These are phyloP conservation scores for Grigorovia humatica DNA, from an alignment of 805 yeast species.

Conservation along the genomic window DNA sequence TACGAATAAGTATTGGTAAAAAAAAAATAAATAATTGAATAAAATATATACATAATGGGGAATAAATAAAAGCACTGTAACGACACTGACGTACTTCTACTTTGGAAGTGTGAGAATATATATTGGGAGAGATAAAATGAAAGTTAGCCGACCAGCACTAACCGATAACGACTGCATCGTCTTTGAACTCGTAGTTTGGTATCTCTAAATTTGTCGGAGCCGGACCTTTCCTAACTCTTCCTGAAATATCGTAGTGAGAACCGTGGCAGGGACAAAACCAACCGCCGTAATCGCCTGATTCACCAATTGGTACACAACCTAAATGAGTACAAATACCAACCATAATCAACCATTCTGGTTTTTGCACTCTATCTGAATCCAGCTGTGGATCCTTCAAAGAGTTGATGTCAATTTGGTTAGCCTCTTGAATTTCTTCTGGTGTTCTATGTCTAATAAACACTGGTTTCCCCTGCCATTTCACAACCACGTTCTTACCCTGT, in stretches of 20 bases:
- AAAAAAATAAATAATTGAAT: slow-evolving; percentile 4
- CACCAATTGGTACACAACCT: slow-evolving; percentile 99
- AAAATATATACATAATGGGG: not conserved
- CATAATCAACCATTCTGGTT: slow-evolving; percentile 98
- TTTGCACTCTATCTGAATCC: slow-evolving; percentile 87
- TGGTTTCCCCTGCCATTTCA: slow-evolving; percentile 99
- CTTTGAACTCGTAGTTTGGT: slow-evolving; percentile 82
- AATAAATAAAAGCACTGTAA: not conserved
- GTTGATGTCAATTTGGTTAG: slow-evolving; percentile 68
- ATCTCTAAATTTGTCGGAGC: slow-evolving; percentile 98
- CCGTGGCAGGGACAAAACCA: slow-evolving; percentile 99
- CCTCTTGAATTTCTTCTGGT: slow-evolving; percentile 83
- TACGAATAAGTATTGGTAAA: not conserved
- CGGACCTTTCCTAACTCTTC: slow-evolving; percentile 99
- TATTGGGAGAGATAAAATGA: not conserved
- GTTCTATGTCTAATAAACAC: slow-evolving; percentile 99
- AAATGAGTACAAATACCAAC: slow-evolving; percentile 98
- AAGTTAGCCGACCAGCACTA: no score
- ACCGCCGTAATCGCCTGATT: slow-evolving; percentile 99
- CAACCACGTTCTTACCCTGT: slow-evolving; percentile 94
- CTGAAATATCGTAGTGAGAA: slow-evolving; percentile 99
- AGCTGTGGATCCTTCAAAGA: slow-evolving; percentile 87
- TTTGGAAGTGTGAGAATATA: not conserved
- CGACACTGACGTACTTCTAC: not conserved
- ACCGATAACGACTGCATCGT: slow-evolving; percentile 82